Evolutionary conservation across 306 rosid genomes (phyloP).

Genomic region (Sechiopsis laciniata): DNA sequence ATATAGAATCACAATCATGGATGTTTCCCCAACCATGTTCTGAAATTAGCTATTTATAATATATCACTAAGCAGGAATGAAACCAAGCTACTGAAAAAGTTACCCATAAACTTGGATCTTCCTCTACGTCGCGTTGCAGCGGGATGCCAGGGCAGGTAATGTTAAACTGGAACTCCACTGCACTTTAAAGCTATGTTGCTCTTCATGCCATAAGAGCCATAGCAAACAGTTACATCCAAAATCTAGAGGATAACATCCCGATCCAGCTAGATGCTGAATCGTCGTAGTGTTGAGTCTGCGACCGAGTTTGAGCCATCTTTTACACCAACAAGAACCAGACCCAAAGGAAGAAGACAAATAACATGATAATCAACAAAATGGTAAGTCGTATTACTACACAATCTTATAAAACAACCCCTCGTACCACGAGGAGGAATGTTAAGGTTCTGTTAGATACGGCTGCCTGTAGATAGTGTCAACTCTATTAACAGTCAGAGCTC

Average conservation of each 20-base stretch:
- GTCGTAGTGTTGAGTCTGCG: conserved; percentile 30
- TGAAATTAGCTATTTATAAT: conserved; percentile 51
- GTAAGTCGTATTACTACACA: conserved; percentile 61
- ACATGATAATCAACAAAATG: conserved; percentile 41
- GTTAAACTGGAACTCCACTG: conserved; percentile 22
- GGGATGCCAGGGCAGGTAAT: conserved; percentile 10
- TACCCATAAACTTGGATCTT: conserved; percentile 37
- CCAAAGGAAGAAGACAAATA: conserved; percentile 41
- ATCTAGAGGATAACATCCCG: conserved; percentile 22
- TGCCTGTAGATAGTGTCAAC: conserved; percentile 40
- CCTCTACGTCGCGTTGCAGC: conserved; percentile 42
- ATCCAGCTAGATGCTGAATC: conserved; percentile 51
- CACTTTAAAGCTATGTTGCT: conserved; percentile 31
- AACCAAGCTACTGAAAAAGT: conserved; percentile 47
- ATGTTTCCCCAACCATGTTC: conserved; percentile 50
- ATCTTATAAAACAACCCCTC: conserved; percentile 45
- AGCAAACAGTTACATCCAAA: conserved; percentile 21
- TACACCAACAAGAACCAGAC: conserved; percentile 34
- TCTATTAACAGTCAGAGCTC: conserved; percentile 57
- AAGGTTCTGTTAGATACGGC: conserved; percentile 39
- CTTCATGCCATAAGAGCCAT: conserved; percentile 38
- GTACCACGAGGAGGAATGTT: conserved; percentile 26
- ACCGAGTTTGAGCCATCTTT: conserved; percentile 24
- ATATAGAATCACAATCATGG: conserved; percentile 55
- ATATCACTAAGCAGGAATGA: conserved; percentile 22